A percentile compares a stretch with the other conserved stretches of the same genome.
These are phyloP conservation scores for Dendrobium chrysotoxum DNA, from an alignment of 106 monocot species.

Conservation along the genomic window DNA sequence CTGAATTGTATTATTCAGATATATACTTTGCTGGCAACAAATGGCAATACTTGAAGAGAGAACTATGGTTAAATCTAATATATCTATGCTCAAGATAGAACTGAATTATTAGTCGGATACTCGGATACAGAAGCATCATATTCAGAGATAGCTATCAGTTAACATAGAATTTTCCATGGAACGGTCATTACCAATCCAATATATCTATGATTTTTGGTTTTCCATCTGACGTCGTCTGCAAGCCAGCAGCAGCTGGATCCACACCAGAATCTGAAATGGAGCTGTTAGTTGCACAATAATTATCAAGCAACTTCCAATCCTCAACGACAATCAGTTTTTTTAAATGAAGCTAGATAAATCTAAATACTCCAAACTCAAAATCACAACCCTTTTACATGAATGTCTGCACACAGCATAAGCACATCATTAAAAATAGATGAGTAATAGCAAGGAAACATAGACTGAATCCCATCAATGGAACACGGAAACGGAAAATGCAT, in stretches of 20 bases:
- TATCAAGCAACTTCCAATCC: neutral
- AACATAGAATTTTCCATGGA: neutral
- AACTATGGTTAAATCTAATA: neutral
- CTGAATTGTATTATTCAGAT: neutral
- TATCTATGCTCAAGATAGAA: neutral
- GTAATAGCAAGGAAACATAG: neutral
- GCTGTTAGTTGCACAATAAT: neutral
- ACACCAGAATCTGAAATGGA: conserved; percentile 84
- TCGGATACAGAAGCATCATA: neutral
- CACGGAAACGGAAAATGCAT: neutral
- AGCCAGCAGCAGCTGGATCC: conserved; percentile 92
- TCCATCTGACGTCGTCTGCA: conserved; percentile 94
- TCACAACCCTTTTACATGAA: neutral
- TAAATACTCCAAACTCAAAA: neutral
- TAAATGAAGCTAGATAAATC: neutral
- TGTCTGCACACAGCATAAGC: neutral
- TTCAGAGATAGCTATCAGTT: neutral
- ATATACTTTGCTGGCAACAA: neutral
- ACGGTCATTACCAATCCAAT: conserved; percentile 65
- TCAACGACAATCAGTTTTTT: neutral
- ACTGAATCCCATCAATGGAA: neutral
- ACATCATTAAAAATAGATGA: neutral
- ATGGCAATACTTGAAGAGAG: neutral
- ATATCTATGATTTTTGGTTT: conserved; percentile 95
- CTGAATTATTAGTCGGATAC: neutral